Percentiles rank a stretch among this genome's conserved stretches.
Conservation (phyloP, 23 red algal genomes). For the Gracilaria caudata region DNA sequence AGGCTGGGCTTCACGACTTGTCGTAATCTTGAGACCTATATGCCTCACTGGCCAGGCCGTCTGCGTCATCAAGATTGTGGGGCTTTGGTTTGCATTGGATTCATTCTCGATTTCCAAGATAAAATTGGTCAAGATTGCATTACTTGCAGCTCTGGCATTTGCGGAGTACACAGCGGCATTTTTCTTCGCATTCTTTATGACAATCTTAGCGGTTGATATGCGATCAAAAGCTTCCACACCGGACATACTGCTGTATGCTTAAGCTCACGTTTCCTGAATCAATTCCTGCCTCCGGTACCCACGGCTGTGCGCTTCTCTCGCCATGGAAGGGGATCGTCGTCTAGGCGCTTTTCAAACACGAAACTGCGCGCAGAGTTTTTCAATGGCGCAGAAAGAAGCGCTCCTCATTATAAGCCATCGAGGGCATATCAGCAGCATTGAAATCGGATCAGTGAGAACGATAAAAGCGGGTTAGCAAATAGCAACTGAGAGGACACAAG, state of each 20-base stretch:
- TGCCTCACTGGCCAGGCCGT: slow-evolving; percentile 61
- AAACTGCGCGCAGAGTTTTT: background rate
- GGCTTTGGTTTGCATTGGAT: slow-evolving; percentile 54
- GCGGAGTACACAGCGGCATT: slow-evolving; percentile 61
- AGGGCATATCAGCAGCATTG: background rate
- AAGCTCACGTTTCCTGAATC: background rate
- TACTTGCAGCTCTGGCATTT: slow-evolving; percentile 59
- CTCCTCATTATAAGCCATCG: background rate
- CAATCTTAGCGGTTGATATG: slow-evolving; percentile 62
- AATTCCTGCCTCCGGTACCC: background rate
- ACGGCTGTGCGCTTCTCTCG: background rate
- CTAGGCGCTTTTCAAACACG: background rate
- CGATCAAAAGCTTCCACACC: slow-evolving; percentile 39
- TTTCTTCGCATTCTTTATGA: slow-evolving; percentile 72
- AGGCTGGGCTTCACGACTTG: background rate
- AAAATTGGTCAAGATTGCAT: slow-evolving; percentile 45
- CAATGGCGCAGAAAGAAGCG: background rate
- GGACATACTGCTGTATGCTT: slow-evolving; percentile 33
- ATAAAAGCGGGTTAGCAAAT: background rate
- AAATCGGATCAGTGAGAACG: background rate
- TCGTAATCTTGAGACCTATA: slow-evolving; percentile 49
- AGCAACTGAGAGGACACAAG: background rate
- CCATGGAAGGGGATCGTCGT: background rate
- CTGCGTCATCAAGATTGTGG: slow-evolving; percentile 63
- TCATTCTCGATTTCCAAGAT: slow-evolving; percentile 60